Evolutionary conservation across 345 rosid genomes (phyloP).

Genomic region (Rhodamnia argentea): DNA sequence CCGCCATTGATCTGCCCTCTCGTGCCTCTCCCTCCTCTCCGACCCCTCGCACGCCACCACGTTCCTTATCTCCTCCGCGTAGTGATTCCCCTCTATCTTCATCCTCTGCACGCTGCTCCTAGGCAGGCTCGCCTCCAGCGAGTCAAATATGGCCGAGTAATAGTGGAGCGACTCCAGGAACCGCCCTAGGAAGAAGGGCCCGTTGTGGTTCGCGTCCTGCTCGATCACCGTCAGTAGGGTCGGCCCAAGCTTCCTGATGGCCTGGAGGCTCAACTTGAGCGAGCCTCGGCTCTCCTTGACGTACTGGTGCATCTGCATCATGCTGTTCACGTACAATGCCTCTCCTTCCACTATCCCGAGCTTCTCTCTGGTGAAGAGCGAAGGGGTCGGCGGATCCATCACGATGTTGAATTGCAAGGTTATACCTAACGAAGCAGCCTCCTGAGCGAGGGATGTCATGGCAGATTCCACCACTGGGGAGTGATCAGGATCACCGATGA

Average conservation of each 20-base stretch:
- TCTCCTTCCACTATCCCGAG: conserved; percentile 41
- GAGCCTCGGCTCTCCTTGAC: conserved; percentile 56
- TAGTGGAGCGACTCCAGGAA: conserved; percentile 67
- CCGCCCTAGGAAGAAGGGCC: conserved; percentile 60
- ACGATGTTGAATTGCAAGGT: conserved; percentile 19
- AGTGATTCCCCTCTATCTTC: conserved; percentile 47
- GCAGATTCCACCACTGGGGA: conserved; percentile 14
- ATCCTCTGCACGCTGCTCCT: conserved; percentile 34
- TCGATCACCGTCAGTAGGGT: conserved; percentile 40
- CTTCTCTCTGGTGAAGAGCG: conserved; percentile 28
- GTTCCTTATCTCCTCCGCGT: conserved; percentile 47
- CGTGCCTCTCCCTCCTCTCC: conserved; percentile 45
- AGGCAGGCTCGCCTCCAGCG: conserved; percentile 47
- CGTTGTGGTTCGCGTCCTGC: conserved; percentile 65
- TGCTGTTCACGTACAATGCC: conserved; percentile 33
- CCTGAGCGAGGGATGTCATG: conserved; percentile 22
- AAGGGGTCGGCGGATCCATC: conserved; percentile 20
- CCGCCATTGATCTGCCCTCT: conserved; percentile 61
- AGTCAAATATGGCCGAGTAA: conserved; percentile 55
- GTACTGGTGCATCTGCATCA: conserved; percentile 51
- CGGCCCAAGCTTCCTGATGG: conserved; percentile 47
- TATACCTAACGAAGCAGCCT: conserved; percentile 31
- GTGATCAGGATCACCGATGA: conserved; percentile 8
- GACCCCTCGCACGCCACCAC: conserved; percentile 46
- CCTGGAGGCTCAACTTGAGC: conserved; percentile 58